Base-by-base conservation (phyloP, 2,329 filamentous ascomycete species). In the Trichoderma hamatum region DNA sequence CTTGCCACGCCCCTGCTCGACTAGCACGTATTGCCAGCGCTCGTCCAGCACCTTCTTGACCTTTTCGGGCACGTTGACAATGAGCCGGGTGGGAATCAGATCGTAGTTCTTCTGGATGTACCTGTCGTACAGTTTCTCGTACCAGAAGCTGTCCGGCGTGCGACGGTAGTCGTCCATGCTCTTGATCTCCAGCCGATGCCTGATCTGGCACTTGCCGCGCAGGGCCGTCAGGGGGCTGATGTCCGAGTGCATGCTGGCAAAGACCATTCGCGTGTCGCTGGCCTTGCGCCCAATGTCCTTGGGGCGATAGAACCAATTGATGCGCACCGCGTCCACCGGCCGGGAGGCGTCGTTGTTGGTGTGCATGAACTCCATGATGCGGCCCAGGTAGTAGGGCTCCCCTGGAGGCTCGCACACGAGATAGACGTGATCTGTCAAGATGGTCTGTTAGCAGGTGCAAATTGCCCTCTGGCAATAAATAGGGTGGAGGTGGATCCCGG, bases 61-160 rank as follows among this genome's bases (percentile, higher is more conserved):
- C 77, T 92, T 93, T 73, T 91, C 91, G 5, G 96, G 96, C 59
- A 99, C 96, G 78, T 99, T 99, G 83, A 98, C 95, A 76, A 99
- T 96, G 76, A 92, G 89, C 70, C 87, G 88, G 16, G 94, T 97
- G 1, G 96, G 95, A 71, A 99, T 95, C 67, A 97, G 92, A 76
- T 99, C 96, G 85, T 98, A 98, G 80, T 95, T 94, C 72, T 97
- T 94, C 78, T 97, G 94, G 72, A 99, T 98, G 82, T 98, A 99
- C 70, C 96, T 92, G 82, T 99, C 96, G 80, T 97, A 98, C 75
- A 98, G 88, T 78, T 97, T 97, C 76, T 97, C 95, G 79, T 93
- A 99, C 92, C 94, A 99, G 79, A 99, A 99, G 74, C 87, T 90
- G 80, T 99, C 93, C 74, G 91, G 91, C 30, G 85, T 88, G 79